A percentile compares a stretch with the other conserved stretches of the same genome.
Evolutionary conservation across 202 grass and related monocot species (phyloP).

Genomic region (Eragrostis tef): DNA sequence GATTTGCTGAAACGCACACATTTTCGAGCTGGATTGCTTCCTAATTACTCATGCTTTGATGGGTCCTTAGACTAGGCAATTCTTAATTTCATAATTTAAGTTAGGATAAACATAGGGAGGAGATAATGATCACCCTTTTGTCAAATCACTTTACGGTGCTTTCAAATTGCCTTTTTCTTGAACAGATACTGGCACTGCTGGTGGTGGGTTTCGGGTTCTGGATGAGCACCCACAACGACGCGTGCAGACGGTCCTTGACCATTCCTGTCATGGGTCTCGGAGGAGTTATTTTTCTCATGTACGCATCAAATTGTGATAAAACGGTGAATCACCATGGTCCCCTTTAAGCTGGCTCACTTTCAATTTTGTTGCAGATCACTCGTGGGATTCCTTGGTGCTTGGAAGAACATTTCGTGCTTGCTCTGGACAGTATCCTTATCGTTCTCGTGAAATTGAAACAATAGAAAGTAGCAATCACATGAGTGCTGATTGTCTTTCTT

Average conservation of each 20-base stretch:
- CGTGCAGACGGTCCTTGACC: conserved; percentile 78
- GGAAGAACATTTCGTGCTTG: conserved; percentile 78
- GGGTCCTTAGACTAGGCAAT: neutral
- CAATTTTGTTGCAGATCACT: conserved; percentile 71
- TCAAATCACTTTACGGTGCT: conserved; percentile 7
- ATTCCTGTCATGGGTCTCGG: conserved; percentile 83
- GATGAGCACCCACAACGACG: conserved; percentile 91
- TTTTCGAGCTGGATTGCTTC: neutral
- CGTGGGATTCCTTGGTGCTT: conserved; percentile 85
- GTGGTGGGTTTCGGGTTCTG: conserved; percentile 90
- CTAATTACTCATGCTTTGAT: neutral
- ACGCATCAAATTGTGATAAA: conserved; percentile 39
- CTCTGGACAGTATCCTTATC: conserved; percentile 96
- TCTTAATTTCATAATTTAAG: neutral
- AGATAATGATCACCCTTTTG: neutral
- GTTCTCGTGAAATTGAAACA: conserved; percentile 13
- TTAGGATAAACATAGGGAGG: neutral
- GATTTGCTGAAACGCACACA: neutral
- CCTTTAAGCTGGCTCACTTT: conserved; percentile 10
- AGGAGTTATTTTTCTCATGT: conserved; percentile 86
- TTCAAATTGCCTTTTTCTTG: conserved; percentile 31
- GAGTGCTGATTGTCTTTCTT: conserved; percentile 18
- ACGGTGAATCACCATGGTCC: neutral
- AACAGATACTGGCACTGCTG: conserved; percentile 78
- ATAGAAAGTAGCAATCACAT: conserved; percentile 36